Conservation (phyloP, 2,329 filamentous ascomycete genomes). For the Beauveria rudraprayagi region DNA sequence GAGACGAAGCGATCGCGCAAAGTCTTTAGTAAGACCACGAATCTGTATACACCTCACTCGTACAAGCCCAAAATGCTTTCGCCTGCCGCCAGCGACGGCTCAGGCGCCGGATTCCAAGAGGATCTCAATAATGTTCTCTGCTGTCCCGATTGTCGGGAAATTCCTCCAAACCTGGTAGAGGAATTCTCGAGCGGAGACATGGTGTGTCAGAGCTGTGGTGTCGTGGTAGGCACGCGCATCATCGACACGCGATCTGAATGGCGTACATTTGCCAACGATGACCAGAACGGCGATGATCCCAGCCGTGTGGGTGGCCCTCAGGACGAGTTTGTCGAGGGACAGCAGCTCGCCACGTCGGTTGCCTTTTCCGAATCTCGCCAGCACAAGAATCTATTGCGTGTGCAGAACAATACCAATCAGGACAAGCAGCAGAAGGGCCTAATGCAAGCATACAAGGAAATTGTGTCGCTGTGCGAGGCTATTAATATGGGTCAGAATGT, state of each 20-base stretch:
- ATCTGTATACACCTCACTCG: slow-evolving; percentile 35
- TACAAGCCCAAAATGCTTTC: slow-evolving; percentile 40
- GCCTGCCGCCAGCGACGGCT: slow-evolving; percentile 26
- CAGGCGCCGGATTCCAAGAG: slow-evolving; percentile 53
- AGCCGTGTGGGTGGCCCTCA: slow-evolving; percentile 94
- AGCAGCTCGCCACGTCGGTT: slow-evolving; percentile 82
- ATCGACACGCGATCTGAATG: slow-evolving; percentile 96
- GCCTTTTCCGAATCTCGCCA: slow-evolving; percentile 69
- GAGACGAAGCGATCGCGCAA: slow-evolving; percentile 28
- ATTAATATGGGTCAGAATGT: slow-evolving; percentile 75
- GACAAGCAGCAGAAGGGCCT: slow-evolving; percentile 80
- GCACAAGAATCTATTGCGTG: slow-evolving; percentile 68
- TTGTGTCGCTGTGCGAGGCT: slow-evolving; percentile 77
- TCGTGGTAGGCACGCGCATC: slow-evolving; percentile 83
- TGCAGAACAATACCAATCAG: slow-evolving; percentile 75
- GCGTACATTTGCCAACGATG: slow-evolving; percentile 98
- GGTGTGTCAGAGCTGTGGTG: slow-evolving; percentile 83
- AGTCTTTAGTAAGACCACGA: slow-evolving; percentile 32
- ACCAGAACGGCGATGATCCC: slow-evolving; percentile 91
- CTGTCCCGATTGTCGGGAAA: slow-evolving; percentile 85
- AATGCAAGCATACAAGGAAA: slow-evolving; percentile 80
- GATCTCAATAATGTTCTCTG: slow-evolving; percentile 81
- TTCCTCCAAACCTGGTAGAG: slow-evolving; percentile 86
- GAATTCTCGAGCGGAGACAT: slow-evolving; percentile 90
- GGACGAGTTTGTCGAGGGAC: slow-evolving; percentile 82